Conservation (phyloP, 2,329 filamentous ascomycete species). For the Botryotinia calthae region DNA sequence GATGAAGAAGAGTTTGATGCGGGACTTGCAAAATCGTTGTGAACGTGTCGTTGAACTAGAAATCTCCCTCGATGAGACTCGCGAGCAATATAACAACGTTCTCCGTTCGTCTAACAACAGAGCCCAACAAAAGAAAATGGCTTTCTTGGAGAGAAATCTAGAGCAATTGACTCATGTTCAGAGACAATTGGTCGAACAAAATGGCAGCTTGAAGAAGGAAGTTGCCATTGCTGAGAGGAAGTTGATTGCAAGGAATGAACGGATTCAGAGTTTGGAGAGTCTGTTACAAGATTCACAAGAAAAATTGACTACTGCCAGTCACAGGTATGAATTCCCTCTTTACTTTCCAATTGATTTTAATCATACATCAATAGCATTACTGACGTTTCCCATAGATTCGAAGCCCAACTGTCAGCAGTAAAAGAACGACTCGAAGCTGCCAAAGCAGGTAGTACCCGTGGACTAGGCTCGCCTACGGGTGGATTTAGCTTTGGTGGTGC, state of each 20-base stretch:
- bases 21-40: conserved; percentile 95
- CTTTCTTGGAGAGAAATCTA: conserved; percentile 95
- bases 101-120: conserved; percentile 95
- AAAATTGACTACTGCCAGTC: conserved; percentile 94
- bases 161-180: conserved; percentile 98
- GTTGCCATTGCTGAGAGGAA: conserved; percentile 98
- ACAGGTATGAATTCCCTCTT: conserved; percentile 66
- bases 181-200: conserved; percentile 96
- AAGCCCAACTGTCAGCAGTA: conserved; percentile 92
- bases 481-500: conserved; percentile 69
- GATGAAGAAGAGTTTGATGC: conserved; percentile 99
- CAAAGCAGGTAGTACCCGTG: conserved; percentile 86
- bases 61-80: conserved; percentile 93
- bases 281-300: conserved; percentile 96
- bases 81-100: conserved; percentile 99
- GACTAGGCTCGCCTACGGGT: conserved; percentile 64
- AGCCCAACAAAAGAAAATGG: conserved; percentile 99
- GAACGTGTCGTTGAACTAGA: conserved; percentile 97
- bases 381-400: conserved; percentile 64
- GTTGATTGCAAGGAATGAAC: conserved; percentile 92
- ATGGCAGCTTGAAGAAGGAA: conserved; percentile 96
- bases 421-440: conserved; percentile 96
- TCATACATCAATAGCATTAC: conserved; percentile 25
- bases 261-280: conserved; percentile 89
- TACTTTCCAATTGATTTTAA: conserved; percentile 6